Evolutionary conservation across 441 rosid species (phyloP), one percentile per base, ranked within the genome.

Genomic region (Adansonia gregorii): DNA sequence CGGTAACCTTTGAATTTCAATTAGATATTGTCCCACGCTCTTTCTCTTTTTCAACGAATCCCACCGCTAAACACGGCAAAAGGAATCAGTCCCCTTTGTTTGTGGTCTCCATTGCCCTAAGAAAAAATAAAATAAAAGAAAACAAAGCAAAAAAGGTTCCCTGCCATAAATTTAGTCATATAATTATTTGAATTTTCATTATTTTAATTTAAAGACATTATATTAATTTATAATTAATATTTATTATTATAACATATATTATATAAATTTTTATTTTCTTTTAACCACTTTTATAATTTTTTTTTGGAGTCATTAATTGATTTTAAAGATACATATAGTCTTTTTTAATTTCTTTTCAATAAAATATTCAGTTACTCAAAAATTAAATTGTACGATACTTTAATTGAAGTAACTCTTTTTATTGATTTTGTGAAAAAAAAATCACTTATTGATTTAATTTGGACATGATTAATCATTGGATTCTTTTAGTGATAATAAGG

Each of bases 1-100:
- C 78, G 78, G 72, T 75, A 64, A 75, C 63, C 52, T 65, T 49
- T 35, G 22, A 9, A 65, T 20, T 27, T 51, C 17, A 15, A 64
- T 51, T 35, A n/a, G n/a, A 51, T 15, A 48, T 51, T 74, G 3
- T 45, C 77, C 61, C 70, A 74, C 77, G 77, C 77, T 70, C 68
- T 14, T 9, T 4, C 12, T 2, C 49, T n/a, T n/a, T 20, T 54
- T 55, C 35, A 55, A 17, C 35, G 0, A 39, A 49, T 9, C 51
- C 15, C 52, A 39, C 64, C 35, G 17, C 78, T 11, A 48, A 35
- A 15, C n/a, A 46, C 2, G 19, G 35, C 3, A 48, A 68, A 48
- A 45, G 17, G 56, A 24, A 49, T 69, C 12, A 48, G 22, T 39
- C 46, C 31, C 14, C 4, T 12, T 48, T 49, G 20, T 12, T 73